Conservation (phyloP, 2,329 filamentous ascomycete species). For the Colletotrichum orbiculare region DNA sequence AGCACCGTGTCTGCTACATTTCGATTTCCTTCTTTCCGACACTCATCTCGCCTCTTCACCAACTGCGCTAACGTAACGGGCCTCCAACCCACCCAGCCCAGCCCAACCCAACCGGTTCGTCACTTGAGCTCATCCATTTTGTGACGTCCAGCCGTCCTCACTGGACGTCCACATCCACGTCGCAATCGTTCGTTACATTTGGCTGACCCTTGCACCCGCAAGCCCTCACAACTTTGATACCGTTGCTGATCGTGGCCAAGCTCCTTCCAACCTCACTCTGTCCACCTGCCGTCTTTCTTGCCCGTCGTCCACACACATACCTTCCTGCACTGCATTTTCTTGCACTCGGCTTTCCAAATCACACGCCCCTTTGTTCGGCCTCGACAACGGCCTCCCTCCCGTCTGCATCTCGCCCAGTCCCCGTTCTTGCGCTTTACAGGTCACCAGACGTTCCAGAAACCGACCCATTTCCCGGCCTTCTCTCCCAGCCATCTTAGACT, state of each 20-base stretch:
- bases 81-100: constrained; percentile 3
- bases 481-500: constrained; percentile 2
- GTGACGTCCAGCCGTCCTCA: too few species aligned
- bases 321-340: background rate
- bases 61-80: constrained; percentile 2
- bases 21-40: constrained; percentile 1
- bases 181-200: too few species aligned
- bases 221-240: background rate
- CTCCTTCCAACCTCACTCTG: too few species aligned
- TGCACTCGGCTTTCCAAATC: background rate
- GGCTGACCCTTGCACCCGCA: too few species aligned
- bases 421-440: constrained; percentile 8
- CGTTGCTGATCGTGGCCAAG: background rate
- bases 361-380: background rate
- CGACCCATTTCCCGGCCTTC: background rate
- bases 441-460: constrained; percentile 5
- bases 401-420: background rate
- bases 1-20: too few species aligned
- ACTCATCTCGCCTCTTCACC: constrained; percentile 21
- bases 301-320: background rate
- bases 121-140: too few species aligned
- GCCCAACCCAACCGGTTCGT: background rate
- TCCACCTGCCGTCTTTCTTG: too few species aligned
- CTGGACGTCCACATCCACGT: too few species aligned
- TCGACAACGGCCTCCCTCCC: constrained; percentile 4